Conservation (phyloP, 2,329 filamentous ascomycete species). For the Microcyclosporella mali region DNA sequence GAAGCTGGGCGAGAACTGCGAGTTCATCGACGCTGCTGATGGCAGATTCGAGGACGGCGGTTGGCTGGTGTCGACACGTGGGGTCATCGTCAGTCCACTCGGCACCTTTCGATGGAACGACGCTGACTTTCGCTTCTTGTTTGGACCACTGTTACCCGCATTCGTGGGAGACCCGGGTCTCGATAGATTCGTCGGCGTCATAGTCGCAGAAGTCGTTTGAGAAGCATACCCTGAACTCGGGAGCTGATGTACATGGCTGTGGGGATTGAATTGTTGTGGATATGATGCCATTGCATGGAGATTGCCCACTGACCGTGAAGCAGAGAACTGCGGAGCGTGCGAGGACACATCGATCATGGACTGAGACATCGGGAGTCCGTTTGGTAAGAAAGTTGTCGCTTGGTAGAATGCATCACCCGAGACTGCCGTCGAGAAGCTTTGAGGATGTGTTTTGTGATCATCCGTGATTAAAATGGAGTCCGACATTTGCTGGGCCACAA, state of each 20-base stretch:
- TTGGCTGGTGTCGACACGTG: constrained; percentile 56
- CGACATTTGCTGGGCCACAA: constrained; percentile 79
- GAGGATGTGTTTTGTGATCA: constrained; percentile 80
- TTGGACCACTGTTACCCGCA: constrained; percentile 55
- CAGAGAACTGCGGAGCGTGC: constrained; percentile 43
- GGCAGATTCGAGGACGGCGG: constrained; percentile 25
- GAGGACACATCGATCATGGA: constrained; percentile 34
- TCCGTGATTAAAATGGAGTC: constrained; percentile 95
- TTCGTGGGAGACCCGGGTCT: constrained; percentile 64
- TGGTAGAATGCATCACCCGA: constrained; percentile 22
- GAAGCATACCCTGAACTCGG: constrained; percentile 27
- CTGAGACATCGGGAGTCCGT: constrained; percentile 32
- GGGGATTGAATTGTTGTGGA: constrained; percentile 27
- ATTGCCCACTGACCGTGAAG: constrained; percentile 59
- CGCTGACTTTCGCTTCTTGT: constrained; percentile 71
- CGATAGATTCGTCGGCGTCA: constrained; percentile 59
- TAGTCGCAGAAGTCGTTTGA: constrained; percentile 40
- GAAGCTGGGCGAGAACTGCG: constrained; percentile 38
- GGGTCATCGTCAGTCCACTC: constrained; percentile 71
- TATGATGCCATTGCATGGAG: constrained; percentile 50
- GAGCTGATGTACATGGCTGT: constrained; percentile 32
- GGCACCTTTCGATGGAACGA: constrained; percentile 56
- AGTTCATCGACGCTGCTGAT: constrained; percentile 24
- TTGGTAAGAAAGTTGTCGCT: constrained; percentile 22
- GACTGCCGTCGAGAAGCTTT: constrained; percentile 25